Percentiles rank a stretch among this genome's conserved stretches.
phyloP scores from a whole-genome alignment of 352 stramenopile genomes.

The Phytophthora podocarpi region DNA sequence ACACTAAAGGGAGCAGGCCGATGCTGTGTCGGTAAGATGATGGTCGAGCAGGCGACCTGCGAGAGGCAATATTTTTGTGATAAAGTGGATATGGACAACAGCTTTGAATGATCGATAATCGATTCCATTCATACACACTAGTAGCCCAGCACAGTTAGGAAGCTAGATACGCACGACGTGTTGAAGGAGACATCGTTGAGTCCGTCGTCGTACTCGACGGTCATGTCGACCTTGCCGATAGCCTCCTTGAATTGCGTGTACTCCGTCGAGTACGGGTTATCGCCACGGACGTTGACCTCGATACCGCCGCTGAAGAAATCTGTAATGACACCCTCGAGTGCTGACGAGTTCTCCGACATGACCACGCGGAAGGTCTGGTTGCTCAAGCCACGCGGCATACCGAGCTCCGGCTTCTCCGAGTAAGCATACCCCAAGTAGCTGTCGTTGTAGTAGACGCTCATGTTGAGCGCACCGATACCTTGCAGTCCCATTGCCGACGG shows the following conservation, averaged over 20 bases:
- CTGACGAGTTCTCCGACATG: constrained; percentile 38
- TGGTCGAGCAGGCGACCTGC: too few relatives aligned
- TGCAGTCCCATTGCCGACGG: constrained; percentile 51
- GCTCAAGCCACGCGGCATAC: constrained; percentile 47
- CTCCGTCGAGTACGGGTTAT: constrained; percentile 48
- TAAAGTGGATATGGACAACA: too few relatives aligned
- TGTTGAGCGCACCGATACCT: constrained; percentile 64
- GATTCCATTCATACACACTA: background rate
- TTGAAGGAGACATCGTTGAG: constrained; percentile 42
- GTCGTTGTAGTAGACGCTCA: constrained; percentile 65
- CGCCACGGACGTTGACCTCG: constrained; percentile 52
- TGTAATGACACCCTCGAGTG: constrained; percentile 42
- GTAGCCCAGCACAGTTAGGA: constrained; percentile 34
- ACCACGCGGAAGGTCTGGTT: constrained; percentile 52
- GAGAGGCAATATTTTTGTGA: too few relatives aligned
- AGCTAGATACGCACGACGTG: constrained; percentile 35
- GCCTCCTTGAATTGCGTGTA: constrained; percentile 40
- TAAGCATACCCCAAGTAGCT: constrained; percentile 65
- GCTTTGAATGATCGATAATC: constrained; percentile 8
- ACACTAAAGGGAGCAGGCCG: too few relatives aligned
- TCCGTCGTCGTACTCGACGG: constrained; percentile 54
- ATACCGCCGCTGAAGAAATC: constrained; percentile 41
- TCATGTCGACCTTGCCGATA: constrained; percentile 53
- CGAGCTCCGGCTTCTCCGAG: constrained; percentile 45
- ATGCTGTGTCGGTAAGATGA: too few relatives aligned